Evolutionary conservation across 768 basidiomycete genomes (phyloP), one percentile per base, ranked within the genome.

Genomic region (Aureoboletus auriporus): DNA sequence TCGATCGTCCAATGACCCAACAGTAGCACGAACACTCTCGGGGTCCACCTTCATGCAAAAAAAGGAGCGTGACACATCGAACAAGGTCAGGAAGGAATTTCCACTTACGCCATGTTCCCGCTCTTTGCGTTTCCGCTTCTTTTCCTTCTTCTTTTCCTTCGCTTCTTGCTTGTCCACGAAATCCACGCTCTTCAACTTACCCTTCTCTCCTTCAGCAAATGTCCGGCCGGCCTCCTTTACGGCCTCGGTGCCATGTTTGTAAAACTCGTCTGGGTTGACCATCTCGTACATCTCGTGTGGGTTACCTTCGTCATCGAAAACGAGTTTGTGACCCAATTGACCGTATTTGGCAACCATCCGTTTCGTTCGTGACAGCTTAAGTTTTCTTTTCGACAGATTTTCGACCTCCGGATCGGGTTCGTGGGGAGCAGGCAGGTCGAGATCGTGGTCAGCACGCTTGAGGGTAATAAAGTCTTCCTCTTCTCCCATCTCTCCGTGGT

Each of bases 41-140:
- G 7, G 55, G 57, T 70, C 60, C 41, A 53, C 46, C 50, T 64
- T 30, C 41, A 45, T 4, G 34, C 14, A 28, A 20, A 11, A 11
- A 46, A 39, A 20, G 8, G 7, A 33, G 13, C 31, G 14, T 6
- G 9, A 13, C 20, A 31, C 42, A 27, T 2, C 31, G 5, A 30
- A 39, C 13, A 5, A 28, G 5, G 9, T 7, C 20, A 10, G 20
- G 20, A 23, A 23, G 20, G 20, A 23, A 23, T 4, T 30, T 30
- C 30, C 31, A 49, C 62, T 56, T 46, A 66, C 71, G 33, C 49
- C 68, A 46, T 68, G 72, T 61, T 90, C 87, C 33, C 78, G 75
- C 47, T 91, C 86, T 69, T 94, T 95, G 61, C 89, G 73, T 70
- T 93, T 95, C 53, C 89, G 72, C 74, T 95, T 96, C 77, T 89